Evolutionary conservation across 805 yeast genomes (phyloP).

Genomic region (Metschnikowia orientalis): DNA sequence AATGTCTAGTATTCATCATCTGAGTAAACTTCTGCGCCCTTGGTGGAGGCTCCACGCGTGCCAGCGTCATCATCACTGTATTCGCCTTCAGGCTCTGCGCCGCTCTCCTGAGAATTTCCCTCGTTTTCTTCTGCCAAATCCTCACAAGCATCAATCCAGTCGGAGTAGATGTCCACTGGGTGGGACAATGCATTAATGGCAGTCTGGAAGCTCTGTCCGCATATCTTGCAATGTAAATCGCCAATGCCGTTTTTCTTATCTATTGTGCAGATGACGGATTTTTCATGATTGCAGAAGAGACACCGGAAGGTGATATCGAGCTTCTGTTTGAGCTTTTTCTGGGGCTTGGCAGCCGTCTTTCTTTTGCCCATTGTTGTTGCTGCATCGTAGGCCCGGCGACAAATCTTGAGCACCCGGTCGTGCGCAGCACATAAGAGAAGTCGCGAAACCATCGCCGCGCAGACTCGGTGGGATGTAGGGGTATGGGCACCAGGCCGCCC

Average conservation of each 20-base stretch:
- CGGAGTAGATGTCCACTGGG: slow-evolving; percentile 92
- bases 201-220: slow-evolving; percentile 91
- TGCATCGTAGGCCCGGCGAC: too few relatives aligned
- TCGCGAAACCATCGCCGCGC: too few relatives aligned
- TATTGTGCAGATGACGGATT: slow-evolving; percentile 79
- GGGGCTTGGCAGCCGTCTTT: slow-evolving; percentile 75
- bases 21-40: slow-evolving; percentile 22
- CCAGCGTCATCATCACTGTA: slow-evolving; percentile 32
- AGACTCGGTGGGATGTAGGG: too few relatives aligned
- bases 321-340: slow-evolving; percentile 67
- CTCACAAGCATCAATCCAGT: slow-evolving; percentile 97
- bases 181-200: slow-evolving; percentile 79
- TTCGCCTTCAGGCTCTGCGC: slow-evolving; percentile 22
- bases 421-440: too few relatives aligned
- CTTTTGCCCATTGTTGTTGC: slow-evolving; percentile 58
- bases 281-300: slow-evolving; percentile 92
- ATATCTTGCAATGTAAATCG: slow-evolving; percentile 79
- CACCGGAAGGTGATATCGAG: slow-evolving; percentile 84
- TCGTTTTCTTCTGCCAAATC: slow-evolving; percentile 70
- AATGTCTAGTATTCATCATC: slow-evolving; percentile 26
- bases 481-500: too few relatives aligned
- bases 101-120: slow-evolving; percentile 22
- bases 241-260: slow-evolving; percentile 88
- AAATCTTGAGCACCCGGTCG: too few relatives aligned
- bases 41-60: slow-evolving; percentile 9